phyloP scores from a whole-genome alignment of 352 stramenopile species.

The Pythium pectinolyticum region DNA sequence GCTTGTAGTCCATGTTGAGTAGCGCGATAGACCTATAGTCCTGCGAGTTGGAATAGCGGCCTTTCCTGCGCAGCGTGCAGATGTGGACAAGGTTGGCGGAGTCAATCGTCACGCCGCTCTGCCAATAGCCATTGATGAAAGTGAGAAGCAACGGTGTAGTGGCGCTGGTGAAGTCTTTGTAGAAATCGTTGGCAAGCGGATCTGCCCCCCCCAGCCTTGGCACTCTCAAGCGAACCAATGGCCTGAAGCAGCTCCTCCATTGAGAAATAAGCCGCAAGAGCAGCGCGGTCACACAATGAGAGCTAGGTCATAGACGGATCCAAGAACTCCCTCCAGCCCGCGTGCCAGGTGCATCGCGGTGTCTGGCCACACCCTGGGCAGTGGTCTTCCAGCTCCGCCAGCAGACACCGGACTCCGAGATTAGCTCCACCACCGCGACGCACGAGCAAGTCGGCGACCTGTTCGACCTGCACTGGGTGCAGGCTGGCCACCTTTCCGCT shows the following conservation, averaged over 20 bases:
- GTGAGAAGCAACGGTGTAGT: not conserved
- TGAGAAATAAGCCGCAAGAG: not conserved
- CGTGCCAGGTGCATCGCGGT: not conserved
- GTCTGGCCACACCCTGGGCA: too few relatives aligned
- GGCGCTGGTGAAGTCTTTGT: not conserved
- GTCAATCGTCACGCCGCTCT: not conserved
- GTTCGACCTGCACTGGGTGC: too few relatives aligned
- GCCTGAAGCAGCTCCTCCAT: not conserved
- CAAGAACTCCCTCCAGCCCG: not conserved
- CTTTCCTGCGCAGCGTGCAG: conserved; percentile 6
- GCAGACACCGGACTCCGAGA: not conserved
- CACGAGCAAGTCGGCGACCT: not conserved
- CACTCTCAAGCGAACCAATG: not conserved
- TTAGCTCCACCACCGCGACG: not conserved
- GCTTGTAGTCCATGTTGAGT: conserved; percentile 27
- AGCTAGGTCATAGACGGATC: not conserved
- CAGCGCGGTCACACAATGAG: not conserved
- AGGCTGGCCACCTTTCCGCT: too few relatives aligned
- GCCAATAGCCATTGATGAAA: not conserved
- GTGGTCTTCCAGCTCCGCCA: not conserved
- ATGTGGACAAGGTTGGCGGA: not conserved
- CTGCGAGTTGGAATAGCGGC: not conserved
- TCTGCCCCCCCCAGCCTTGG: conserved; percentile 4
- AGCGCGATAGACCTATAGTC: conserved; percentile 14
- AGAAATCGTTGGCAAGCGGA: conserved; percentile 13